Evolutionary conservation across 768 basidiomycete genomes (phyloP).

Genomic region (Podaxis rugospora): DNA sequence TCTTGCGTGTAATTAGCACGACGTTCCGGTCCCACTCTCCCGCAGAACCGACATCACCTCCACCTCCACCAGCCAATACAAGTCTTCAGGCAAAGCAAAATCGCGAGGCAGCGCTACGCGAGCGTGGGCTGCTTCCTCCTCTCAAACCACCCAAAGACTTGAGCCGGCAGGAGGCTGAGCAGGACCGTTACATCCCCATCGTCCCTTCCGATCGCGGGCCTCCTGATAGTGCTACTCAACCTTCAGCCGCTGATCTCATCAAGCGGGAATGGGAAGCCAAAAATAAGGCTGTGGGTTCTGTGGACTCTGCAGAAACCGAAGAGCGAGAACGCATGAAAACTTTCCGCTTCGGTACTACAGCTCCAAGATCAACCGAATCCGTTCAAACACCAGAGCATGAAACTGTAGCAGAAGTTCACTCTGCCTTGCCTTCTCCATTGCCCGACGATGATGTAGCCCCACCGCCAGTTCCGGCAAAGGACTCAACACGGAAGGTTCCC

Average conservation of each 20-base stretch:
- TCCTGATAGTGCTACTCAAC: conserved; percentile 11
- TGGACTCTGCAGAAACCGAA: conserved; percentile 15
- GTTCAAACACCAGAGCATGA: background rate
- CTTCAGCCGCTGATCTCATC: conserved; percentile 46
- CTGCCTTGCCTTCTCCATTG: conserved; percentile 7
- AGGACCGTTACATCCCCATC: conserved; percentile 33
- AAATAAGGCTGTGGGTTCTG: conserved; percentile 20
- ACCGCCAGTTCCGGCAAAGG: background rate
- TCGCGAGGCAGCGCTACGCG: conserved; percentile 56
- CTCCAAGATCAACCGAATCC: conserved; percentile 1
- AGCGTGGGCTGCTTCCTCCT: conserved; percentile 54
- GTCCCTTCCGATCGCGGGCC: conserved; percentile 16
- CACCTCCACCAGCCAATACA: conserved; percentile 17
- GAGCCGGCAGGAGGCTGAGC: conserved; percentile 35
- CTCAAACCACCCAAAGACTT: conserved; percentile 37
- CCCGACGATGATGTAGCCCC: background rate
- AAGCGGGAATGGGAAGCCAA: conserved; percentile 50
- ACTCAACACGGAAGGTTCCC: background rate
- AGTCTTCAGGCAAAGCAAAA: conserved; percentile 29
- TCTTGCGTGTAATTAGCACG: conserved; percentile 13
- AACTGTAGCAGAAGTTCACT: background rate
- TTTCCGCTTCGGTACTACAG: conserved; percentile 30
- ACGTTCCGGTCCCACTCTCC: conserved; percentile 13
- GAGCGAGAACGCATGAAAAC: conserved; percentile 25
- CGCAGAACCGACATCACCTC: conserved; percentile 11